Base-by-base conservation (phyloP, 2,329 filamentous ascomycete genomes). In the Aspergillus niger region DNA sequence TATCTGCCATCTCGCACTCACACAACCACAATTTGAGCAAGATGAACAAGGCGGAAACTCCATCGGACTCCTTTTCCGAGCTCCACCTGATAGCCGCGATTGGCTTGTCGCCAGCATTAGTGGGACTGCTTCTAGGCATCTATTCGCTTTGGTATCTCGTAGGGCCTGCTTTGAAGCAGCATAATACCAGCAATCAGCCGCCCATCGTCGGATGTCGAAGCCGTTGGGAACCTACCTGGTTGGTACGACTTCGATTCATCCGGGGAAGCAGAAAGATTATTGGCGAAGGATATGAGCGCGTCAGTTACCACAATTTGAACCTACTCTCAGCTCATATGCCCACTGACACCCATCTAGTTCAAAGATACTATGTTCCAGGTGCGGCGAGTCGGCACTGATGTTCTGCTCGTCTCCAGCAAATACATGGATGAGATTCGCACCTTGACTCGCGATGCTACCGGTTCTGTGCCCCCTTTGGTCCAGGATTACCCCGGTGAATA, bases 361-460 rank as follows among this genome's bases (percentile, higher is more conserved):
- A 17, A 20, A 8, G 44, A 49, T 11, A 17, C 15, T 7, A 28
- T 49, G 10, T 32, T 57, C 54, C 30, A 43, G 24, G 20, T 58
- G 2, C 22, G 22, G 2, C 20, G 44, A 20, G 22, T 32, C 3
- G 24, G 48, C 3, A 41, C 36, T 26, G 69, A 70, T 32, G 59
- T 71, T 8, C 52, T 69, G 10, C 61, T 70, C 5, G 60, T 72
- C 15, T 61, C 69, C 4, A 68, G 67, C 43, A 69, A 65, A 55
- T 72, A 67, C 56, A 47, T 70, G 3, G 63, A 67, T 22, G 69
- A 72, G 43, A 55, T 72, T 24, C 64, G 63, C n/a, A 38, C 38
- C 17, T 50, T 69, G 41, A 69, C 69, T 5, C 55, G 62, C 3
- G 58, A 55, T 10, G 60, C 61, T 5, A 49, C 68, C 11, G 69